phyloP scores from a whole-genome alignment of 208 protist species.

The Acanthamoeba rhysodes region DNA sequence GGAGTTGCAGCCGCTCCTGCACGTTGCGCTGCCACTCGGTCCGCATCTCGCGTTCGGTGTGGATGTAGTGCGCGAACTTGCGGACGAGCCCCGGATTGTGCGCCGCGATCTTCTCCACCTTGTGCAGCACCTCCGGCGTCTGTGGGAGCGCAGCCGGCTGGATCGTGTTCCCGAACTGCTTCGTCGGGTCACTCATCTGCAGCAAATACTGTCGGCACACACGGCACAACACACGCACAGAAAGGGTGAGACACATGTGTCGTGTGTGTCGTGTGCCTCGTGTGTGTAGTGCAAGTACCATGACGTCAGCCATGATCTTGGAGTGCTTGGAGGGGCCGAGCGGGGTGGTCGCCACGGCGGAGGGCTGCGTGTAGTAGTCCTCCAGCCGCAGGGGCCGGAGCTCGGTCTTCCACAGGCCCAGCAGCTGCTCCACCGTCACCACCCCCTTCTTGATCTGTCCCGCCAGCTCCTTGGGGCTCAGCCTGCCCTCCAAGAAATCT shows the following conservation, averaged over 20 bases:
- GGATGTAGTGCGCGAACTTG: constrained; percentile 60
- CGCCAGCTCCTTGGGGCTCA: neutral
- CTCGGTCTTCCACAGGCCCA: constrained; percentile 46
- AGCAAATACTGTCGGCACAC: neutral
- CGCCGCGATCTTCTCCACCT: constrained; percentile 54
- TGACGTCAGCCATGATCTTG: constrained; percentile 27
- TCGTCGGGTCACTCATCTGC: neutral
- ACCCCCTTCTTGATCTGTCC: neutral
- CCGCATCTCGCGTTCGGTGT: constrained; percentile 35
- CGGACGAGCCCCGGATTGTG: constrained; percentile 42
- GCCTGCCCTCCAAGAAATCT: constrained; percentile 9
- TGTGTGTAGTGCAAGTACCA: neutral
- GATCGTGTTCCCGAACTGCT: constrained; percentile 15
- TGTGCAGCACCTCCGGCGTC: constrained; percentile 8
- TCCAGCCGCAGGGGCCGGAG: neutral
- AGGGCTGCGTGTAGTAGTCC: neutral
- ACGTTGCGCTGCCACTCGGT: constrained; percentile 38
- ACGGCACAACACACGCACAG: neutral
- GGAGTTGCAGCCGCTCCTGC: neutral
- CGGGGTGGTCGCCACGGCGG: neutral
- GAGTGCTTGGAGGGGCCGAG: constrained; percentile 18
- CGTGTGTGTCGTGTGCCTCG: too few relatives aligned
- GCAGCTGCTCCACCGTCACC: constrained; percentile 30
- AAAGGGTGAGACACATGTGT: neutral
- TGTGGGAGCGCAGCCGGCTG: neutral